These are phyloP conservation scores for Annulohypoxylon bovei DNA, from an alignment of 495 filamentous ascomycete species.

Conservation along the genomic window DNA sequence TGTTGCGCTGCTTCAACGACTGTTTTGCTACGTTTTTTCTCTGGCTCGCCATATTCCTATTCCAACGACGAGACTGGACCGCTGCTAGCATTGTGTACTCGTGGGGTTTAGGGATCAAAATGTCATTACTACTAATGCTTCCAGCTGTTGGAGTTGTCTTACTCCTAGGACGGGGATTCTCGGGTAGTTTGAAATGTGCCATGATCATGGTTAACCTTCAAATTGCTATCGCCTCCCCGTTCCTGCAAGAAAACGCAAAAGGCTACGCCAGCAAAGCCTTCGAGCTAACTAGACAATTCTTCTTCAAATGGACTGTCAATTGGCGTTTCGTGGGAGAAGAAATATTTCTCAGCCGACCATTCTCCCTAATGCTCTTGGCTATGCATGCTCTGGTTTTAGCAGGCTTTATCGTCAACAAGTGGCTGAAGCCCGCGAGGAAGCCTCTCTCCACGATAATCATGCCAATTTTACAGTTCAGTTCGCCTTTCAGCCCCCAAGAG, in stretches of 20 bases:
- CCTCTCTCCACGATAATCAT: conserved; percentile 57
- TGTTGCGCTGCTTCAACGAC: conserved; percentile 96
- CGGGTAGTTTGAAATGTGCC: conserved; percentile 70
- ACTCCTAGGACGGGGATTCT: conserved; percentile 73
- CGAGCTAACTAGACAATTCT: conserved; percentile 86
- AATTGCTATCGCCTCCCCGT: conserved; percentile 79
- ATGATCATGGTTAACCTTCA: conserved; percentile 78
- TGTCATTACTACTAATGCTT: conserved; percentile 84
- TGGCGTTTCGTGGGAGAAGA: conserved; percentile 93
- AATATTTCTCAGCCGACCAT: conserved; percentile 77
- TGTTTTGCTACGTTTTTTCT: conserved; percentile 83
- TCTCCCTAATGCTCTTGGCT: conserved; percentile 73
- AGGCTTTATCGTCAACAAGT: conserved; percentile 65
- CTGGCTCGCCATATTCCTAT: conserved; percentile 80
- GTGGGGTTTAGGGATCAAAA: conserved; percentile 86
- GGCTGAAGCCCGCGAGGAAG: conserved; percentile 59
- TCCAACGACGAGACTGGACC: conserved; percentile 76
- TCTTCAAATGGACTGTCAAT: conserved; percentile 99
- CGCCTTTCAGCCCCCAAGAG: conserved; percentile 62
- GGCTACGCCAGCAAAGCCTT: conserved; percentile 86
- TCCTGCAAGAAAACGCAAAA: conserved; percentile 70
- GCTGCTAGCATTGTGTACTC: conserved; percentile 77
- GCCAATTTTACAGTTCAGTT: conserved; percentile 63
- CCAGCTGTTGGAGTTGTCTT: conserved; percentile 81
- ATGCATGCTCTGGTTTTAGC: conserved; percentile 73